A percentile compares a stretch with the other conserved stretches of the same genome.
Evolutionary conservation across 805 yeast genomes (phyloP).

Genomic region (Ogataea pini): DNA sequence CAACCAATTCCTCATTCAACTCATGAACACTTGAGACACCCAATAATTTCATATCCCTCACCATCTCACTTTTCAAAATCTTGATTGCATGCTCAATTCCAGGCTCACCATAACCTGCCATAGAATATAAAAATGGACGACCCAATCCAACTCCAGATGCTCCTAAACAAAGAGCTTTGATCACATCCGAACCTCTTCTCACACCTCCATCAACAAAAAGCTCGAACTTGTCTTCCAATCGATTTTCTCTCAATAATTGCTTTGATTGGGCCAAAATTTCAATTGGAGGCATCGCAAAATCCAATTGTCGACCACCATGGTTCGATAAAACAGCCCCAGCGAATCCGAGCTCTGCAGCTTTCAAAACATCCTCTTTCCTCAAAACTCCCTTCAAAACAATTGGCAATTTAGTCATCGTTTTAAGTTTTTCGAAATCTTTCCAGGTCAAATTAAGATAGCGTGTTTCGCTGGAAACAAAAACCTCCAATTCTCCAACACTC

Average conservation of each 20-base stretch:
- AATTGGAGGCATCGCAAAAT: constrained; percentile 59
- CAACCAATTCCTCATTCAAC: constrained; percentile 43
- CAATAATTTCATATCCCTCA: constrained; percentile 63
- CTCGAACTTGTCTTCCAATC: constrained; percentile 41
- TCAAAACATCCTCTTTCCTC: constrained; percentile 60
- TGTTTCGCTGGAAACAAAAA: constrained; percentile 11
- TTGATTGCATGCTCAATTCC: constrained; percentile 70
- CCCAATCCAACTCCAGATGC: constrained; percentile 65
- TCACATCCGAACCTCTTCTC: constrained; percentile 44
- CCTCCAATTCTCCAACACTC: constrained; percentile 13
- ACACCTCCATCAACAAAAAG: constrained; percentile 46
- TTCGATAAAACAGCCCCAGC: constrained; percentile 67
- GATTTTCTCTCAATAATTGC: constrained; percentile 43
- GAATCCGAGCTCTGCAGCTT: constrained; percentile 57
- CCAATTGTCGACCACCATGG: constrained; percentile 75
- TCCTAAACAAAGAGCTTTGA: constrained; percentile 45
- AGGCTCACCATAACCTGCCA: constrained; percentile 76
- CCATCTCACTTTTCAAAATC: constrained; percentile 59
- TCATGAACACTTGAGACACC: constrained; percentile 56
- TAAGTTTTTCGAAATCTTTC: constrained; percentile 58
- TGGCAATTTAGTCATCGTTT: constrained; percentile 45
- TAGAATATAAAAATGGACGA: constrained; percentile 73
- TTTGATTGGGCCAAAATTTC: constrained; percentile 58
- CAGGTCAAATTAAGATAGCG: constrained; percentile 42
- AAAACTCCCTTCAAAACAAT: constrained; percentile 62